These are phyloP conservation scores for Phyllosticta citrichinensis DNA, from an alignment of 2,329 filamentous ascomycete genomes.

Conservation along the genomic window DNA sequence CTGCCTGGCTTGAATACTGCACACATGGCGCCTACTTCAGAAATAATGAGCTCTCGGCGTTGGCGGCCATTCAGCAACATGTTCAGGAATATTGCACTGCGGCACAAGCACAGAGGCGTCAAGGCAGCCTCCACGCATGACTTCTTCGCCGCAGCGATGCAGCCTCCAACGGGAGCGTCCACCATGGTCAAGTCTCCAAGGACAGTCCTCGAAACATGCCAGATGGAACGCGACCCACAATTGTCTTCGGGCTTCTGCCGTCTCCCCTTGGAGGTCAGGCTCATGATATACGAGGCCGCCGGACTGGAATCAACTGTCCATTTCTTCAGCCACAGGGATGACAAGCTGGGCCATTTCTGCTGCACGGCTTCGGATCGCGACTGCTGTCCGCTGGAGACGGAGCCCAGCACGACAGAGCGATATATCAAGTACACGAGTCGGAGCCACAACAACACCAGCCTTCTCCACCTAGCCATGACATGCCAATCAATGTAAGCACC, in stretches of 20 bases:
- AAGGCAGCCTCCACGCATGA: not conserved
- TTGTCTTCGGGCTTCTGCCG: not conserved
- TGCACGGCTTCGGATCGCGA: not conserved
- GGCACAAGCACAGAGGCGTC: not conserved
- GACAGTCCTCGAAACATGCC: not conserved
- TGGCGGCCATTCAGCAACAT: not conserved
- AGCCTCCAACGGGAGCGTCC: not conserved
- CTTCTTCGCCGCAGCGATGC: not conserved
- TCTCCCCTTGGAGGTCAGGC: not conserved
- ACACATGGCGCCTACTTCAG: not conserved
- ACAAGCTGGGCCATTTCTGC: not conserved
- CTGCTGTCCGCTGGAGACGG: not conserved
- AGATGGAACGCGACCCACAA: not conserved
- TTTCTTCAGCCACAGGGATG: not conserved
- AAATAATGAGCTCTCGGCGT: not conserved
- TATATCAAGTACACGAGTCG: not conserved
- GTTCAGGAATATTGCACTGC: not conserved
- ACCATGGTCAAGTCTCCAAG: not conserved
- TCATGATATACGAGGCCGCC: not conserved
- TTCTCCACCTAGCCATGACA: not conserved
- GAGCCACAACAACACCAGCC: not conserved
- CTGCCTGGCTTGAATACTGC: not conserved
- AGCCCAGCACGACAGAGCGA: not conserved
- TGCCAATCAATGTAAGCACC: not conserved
- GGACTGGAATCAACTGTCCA: not conserved